Base-by-base conservation (phyloP, 495 filamentous ascomycete species). In the Aspergillus conjunctus region DNA sequence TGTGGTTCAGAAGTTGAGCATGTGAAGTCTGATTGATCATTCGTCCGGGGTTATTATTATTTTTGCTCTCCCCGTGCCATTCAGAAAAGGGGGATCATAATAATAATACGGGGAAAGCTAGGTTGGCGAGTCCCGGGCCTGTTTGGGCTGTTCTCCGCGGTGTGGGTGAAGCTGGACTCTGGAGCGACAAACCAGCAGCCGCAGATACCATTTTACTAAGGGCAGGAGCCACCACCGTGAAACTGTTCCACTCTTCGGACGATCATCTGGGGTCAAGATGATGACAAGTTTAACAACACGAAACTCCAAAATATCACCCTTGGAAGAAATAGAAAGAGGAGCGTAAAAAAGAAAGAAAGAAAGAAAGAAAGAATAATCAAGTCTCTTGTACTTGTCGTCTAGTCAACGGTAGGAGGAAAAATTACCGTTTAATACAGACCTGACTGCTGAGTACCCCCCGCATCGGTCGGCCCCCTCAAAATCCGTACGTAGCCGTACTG, bases 161-260 rank as follows among this genome's bases (percentile, higher is more conserved):
- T 46, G 15, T 37, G n/a, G 37, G 37, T 48, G 44, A 48, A 48
- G 44, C 44, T 48, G 44, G 44, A 43, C 50, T 50, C n/a, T n/a
- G n/a, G n/a, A n/a, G n/a, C 51, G 58, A 56, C 59, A 61, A 60
- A 60, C 58, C 58, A 60, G 58, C 51, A 54, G 22, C n/a, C 58
- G 43, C 22, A 17, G 51, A 60, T 48, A 37, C 41, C 31, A 15
- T 17, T 60, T 60, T 60, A 60, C 58, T 60, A 60, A 60, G 58
- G 51, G 51, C 9, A 22, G 34, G 18, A 22, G 8, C 18, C 17
- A 15, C 43, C 18, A 3, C 18, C 18, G 0, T 18, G 44, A 48
- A 7, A 18, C 44, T 48, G 44, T 48, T 48, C 44, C 44, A 48
- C 44, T 48, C 18, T 48, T 18, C 10, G 44, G 44, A 22, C n/a